These are phyloP conservation scores for Quercus parvula DNA, from an alignment of 306 rosid species.

Conservation along the genomic window DNA sequence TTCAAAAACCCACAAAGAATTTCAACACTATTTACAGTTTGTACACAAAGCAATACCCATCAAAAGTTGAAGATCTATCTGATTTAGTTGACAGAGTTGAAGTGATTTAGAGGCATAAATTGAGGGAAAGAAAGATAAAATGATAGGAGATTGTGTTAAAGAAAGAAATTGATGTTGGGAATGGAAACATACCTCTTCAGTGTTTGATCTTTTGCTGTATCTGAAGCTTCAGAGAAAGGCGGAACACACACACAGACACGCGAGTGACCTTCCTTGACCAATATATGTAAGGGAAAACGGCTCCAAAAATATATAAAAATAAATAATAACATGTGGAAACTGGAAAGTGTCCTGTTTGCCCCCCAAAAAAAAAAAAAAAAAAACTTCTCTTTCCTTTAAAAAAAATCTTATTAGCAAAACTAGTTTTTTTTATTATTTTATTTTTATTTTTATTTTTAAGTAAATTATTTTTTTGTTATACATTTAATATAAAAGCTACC, in stretches of 20 bases:
- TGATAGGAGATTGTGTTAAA: not conserved
- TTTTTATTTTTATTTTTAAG: no score
- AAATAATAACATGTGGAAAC: no score
- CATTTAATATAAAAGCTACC: no score
- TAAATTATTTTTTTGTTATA: no score
- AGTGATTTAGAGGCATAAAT: not conserved
- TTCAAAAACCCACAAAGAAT: not conserved
- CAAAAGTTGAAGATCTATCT: constrained; percentile 13
- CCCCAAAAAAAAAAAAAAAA: no score
- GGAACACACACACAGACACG: not conserved
- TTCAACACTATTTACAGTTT: not conserved
- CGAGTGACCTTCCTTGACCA: not conserved
- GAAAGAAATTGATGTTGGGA: not conserved
- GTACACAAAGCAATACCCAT: not conserved
- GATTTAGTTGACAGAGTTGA: not conserved
- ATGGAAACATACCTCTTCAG: not conserved
- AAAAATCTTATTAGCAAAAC: no score
- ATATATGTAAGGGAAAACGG: not conserved
- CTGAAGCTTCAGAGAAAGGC: not conserved
- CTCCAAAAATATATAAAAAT: no score
- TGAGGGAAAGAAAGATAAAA: not conserved
- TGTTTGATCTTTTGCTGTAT: not conserved
- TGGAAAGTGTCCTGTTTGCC: no score
- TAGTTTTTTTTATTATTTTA: no score
- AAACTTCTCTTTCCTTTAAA: no score